phyloP scores from a whole-genome alignment of 768 basidiomycete species.

The Suillus occidentalis region DNA sequence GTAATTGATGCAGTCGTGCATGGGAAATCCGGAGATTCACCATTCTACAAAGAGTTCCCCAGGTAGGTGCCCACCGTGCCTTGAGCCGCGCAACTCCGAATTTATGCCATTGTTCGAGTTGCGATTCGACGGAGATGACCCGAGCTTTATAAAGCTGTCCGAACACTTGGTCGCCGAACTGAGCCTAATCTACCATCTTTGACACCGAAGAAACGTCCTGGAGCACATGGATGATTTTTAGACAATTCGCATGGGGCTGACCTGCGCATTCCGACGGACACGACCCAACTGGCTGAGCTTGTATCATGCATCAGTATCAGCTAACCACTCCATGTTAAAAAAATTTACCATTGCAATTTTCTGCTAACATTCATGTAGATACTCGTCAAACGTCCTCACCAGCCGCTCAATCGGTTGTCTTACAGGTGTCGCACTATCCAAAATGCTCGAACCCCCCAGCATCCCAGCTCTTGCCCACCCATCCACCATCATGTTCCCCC shows the following conservation, averaged over 20 bases:
- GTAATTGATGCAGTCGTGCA: neutral
- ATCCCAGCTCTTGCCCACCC: constrained; percentile 17
- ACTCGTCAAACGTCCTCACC: constrained; percentile 15
- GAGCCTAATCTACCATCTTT: neutral
- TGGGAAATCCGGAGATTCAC: neutral
- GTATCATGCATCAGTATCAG: neutral
- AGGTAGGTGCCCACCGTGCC: neutral
- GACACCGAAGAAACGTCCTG: neutral
- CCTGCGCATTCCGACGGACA: neutral
- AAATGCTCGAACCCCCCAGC: constrained; percentile 10
- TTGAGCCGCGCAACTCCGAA: neutral
- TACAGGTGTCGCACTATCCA: constrained; percentile 12
- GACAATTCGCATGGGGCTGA: neutral
- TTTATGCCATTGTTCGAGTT: neutral
- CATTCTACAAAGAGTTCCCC: neutral
- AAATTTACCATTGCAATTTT: no score
- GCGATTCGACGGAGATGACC: neutral
- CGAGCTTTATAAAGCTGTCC: neutral
- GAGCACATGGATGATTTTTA: neutral
- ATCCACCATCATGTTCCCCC: constrained; percentile 26
- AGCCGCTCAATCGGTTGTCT: constrained; percentile 12
- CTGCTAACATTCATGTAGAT: constrained; percentile 10
- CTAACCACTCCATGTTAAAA: no score
- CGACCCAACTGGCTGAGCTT: neutral
- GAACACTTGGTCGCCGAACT: neutral